Conservation (phyloP, 345 rosid genomes). For the Ricinus communis region DNA sequence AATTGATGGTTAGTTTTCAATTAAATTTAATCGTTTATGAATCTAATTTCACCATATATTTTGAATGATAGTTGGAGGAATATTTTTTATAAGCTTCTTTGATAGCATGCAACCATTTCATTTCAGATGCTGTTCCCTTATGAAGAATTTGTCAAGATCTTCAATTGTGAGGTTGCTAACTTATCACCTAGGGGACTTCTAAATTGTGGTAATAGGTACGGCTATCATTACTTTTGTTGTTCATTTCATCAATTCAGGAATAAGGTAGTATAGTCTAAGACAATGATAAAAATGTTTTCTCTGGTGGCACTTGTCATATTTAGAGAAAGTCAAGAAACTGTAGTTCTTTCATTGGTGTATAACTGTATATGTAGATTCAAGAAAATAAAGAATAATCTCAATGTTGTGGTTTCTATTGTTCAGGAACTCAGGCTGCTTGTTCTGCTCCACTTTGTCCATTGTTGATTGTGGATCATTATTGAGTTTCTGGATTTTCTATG, state of each 20-base stretch:
- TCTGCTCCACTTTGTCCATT: too few relatives aligned
- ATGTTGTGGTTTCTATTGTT: too few relatives aligned
- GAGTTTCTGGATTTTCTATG: too few relatives aligned
- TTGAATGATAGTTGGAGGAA: background rate
- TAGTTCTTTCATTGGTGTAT: too few relatives aligned
- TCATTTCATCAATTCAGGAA: conserved; percentile 3
- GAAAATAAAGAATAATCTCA: too few relatives aligned
- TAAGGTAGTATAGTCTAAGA: too few relatives aligned
- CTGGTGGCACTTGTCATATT: too few relatives aligned
- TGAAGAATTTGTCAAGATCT: conserved; percentile 68
- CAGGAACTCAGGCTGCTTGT: too few relatives aligned
- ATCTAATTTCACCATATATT: background rate
- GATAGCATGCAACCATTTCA: conserved; percentile 3
- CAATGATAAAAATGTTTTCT: too few relatives aligned
- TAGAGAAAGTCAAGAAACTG: too few relatives aligned
- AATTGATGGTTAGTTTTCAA: conserved; percentile 47
- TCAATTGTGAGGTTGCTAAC: conserved; percentile 57
- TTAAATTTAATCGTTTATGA: conserved; percentile 11
- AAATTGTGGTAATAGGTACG: conserved; percentile 82
- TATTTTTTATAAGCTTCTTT: conserved; percentile 14
- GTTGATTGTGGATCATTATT: too few relatives aligned
- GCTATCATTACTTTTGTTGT: conserved; percentile 7
- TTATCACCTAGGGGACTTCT: conserved; percentile 79
- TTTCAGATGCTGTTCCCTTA: conserved; percentile 70
- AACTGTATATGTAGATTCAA: too few relatives aligned